A percentile compares a stretch with the other conserved stretches of the same genome.
These are phyloP conservation scores for Suhomyces emberorum DNA, from an alignment of 805 yeast genomes.

Conservation along the genomic window DNA sequence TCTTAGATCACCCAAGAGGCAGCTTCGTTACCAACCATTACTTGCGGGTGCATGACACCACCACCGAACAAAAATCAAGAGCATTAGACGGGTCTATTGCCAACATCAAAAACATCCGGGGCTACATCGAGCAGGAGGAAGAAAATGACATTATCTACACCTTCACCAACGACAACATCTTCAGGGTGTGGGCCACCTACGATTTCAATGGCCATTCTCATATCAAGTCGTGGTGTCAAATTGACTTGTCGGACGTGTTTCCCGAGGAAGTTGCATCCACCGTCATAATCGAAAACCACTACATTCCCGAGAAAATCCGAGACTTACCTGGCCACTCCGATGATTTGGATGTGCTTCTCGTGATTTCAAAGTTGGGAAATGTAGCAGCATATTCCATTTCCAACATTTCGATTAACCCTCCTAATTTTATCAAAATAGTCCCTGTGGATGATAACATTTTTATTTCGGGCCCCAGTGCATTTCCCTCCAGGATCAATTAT, in stretches of 20 bases:
- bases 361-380: slow-evolving; percentile 38
- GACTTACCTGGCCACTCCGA: slow-evolving; percentile 3
- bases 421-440: slow-evolving; percentile 46
- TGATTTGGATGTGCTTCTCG: slow-evolving; percentile 33
- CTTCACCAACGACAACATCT: slow-evolving; percentile 50
- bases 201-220: slow-evolving; percentile 57
- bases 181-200: slow-evolving; percentile 69
- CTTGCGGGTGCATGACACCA: slow-evolving; percentile 10
- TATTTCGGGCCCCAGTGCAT: slow-evolving; percentile 11
- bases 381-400: slow-evolving; percentile 45
- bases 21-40: slow-evolving; percentile 51
- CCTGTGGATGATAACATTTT: slow-evolving; percentile 23
- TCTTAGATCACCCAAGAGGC: slow-evolving; percentile 56
- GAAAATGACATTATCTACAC: slow-evolving; percentile 54
- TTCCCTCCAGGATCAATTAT: slow-evolving; percentile 7
- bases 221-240: slow-evolving; percentile 55
- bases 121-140: slow-evolving; percentile 29
- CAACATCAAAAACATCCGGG: slow-evolving; percentile 32
- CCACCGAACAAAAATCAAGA: background rate
- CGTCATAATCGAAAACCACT: slow-evolving; percentile 36
- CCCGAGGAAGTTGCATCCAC: slow-evolving; percentile 13
- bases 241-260: slow-evolving; percentile 22
- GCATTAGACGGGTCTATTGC: slow-evolving; percentile 27
- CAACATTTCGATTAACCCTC: slow-evolving; percentile 53
- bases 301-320: slow-evolving; percentile 24